Percentiles rank a stretch among this genome's conserved stretches.
phyloP scores from a whole-genome alignment of 2,329 filamentous ascomycete species.

The Acrodontium crateriforme region DNA sequence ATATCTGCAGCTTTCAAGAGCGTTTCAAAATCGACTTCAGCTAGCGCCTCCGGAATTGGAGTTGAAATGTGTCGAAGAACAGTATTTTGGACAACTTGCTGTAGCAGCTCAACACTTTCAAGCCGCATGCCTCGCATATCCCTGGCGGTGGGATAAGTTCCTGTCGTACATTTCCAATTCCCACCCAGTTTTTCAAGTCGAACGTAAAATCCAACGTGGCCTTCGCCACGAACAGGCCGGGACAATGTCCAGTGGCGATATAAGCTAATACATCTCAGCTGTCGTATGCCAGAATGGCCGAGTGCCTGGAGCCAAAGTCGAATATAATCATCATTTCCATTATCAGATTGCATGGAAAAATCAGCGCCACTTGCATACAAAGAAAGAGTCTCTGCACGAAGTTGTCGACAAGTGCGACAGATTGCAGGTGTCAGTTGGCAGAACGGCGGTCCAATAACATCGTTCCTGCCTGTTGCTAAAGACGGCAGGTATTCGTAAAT shows the following conservation, averaged over 20 bases:
- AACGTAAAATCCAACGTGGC: constrained; percentile 17
- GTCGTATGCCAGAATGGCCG: constrained; percentile 5
- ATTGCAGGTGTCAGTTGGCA: constrained; percentile 14
- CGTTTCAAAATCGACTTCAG: constrained; percentile 6
- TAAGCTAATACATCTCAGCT: no score
- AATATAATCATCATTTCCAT: constrained; percentile 4
- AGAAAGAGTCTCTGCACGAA: constrained; percentile 13
- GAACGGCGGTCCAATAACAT: constrained; percentile 8
- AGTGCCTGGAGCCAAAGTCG: constrained; percentile 8
- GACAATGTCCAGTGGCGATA: constrained; percentile 12
- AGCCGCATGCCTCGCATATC: constrained; percentile 13
- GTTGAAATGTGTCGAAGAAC: background rate
- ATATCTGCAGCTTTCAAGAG: constrained; percentile 11
- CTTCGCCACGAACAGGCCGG: constrained; percentile 11
- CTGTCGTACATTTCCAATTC: constrained; percentile 4
- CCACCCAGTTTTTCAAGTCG: constrained; percentile 5
- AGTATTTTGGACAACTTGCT: constrained; percentile 5
- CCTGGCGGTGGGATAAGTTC: constrained; percentile 8
- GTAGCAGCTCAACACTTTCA: constrained; percentile 13
- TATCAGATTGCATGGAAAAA: constrained; percentile 13
- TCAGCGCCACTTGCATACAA: constrained; percentile 9
- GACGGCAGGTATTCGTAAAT: constrained; percentile 11
- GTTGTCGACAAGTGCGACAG: constrained; percentile 7
- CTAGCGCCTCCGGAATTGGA: constrained; percentile 1
- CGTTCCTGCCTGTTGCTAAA: constrained; percentile 4